Percentiles rank a stretch among this genome's conserved stretches.
These are phyloP conservation scores for Coffea eugenioides DNA, from an alignment of 257 asterid genomes.

Conservation along the genomic window DNA sequence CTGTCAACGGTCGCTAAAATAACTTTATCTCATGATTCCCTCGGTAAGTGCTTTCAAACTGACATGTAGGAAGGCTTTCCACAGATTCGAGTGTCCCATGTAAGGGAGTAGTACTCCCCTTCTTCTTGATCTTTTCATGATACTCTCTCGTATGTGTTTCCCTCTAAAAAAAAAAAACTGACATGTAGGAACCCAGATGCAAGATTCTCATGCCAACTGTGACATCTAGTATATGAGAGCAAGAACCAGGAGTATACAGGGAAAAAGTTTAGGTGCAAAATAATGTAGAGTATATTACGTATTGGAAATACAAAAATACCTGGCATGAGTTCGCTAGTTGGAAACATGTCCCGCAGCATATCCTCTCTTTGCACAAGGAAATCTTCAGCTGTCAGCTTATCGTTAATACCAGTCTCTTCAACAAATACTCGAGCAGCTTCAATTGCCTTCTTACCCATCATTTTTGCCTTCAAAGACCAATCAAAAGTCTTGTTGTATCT, in stretches of 20 bases:
- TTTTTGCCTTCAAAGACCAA: slow-evolving; percentile 93
- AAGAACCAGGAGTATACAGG: slow-evolving; percentile 9
- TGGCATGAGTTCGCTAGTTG: slow-evolving; percentile 92
- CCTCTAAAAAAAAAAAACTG: neutral
- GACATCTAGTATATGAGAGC: neutral
- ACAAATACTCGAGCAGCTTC: slow-evolving; percentile 95
- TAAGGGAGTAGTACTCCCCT: no score
- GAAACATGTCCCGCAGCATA: slow-evolving; percentile 68
- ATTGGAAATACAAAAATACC: slow-evolving; percentile 35
- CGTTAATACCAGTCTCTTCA: slow-evolving; percentile 77
- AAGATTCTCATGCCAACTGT: neutral
- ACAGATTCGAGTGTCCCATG: no score
- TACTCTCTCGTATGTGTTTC: no score
- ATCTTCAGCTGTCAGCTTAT: slow-evolving; percentile 77
- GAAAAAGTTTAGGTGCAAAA: neutral
- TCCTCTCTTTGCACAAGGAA: slow-evolving; percentile 91
- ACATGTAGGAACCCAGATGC: neutral
- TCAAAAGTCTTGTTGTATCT: slow-evolving; percentile 87
- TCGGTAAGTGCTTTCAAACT: neutral
- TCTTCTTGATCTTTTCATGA: no score
- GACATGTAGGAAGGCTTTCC: neutral
- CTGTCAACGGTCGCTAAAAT: neutral
- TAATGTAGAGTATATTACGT: neutral
- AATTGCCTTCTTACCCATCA: slow-evolving; percentile 98
- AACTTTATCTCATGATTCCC: neutral